These are phyloP conservation scores for Penicillium flavigenum DNA, from an alignment of 495 filamentous ascomycete species.

Conservation along the genomic window DNA sequence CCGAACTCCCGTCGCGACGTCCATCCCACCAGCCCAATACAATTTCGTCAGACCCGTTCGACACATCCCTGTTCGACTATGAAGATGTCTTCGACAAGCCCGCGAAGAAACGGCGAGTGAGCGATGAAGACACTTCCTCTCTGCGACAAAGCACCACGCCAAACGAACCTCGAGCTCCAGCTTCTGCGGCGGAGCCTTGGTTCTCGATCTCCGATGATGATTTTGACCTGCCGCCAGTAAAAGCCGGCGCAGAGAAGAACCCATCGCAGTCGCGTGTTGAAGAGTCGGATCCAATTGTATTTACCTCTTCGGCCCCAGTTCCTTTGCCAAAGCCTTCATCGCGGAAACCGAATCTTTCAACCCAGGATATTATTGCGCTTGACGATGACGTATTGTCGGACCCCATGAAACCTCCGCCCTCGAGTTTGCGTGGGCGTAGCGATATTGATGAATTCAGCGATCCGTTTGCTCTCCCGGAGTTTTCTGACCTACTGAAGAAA, in stretches of 20 bases:
- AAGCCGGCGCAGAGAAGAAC: conserved; percentile 17
- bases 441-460: conserved; percentile 45
- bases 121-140: conserved; percentile 20
- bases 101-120: conserved; percentile 45
- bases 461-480: conserved; percentile 30
- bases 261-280: conserved; percentile 20
- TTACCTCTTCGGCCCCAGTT: conserved; percentile 50
- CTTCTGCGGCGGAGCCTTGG: conserved; percentile 16
- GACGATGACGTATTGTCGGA: conserved; percentile 30
- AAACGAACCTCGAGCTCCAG: conserved; percentile 6
- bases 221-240: conserved; percentile 24
- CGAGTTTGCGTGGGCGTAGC: conserved; percentile 19
- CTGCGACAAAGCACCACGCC: conserved; percentile 1
- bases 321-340: conserved; percentile 13
- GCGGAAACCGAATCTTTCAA: conserved; percentile 7
- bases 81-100: conserved; percentile 37
- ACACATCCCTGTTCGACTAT: conserved; percentile 36
- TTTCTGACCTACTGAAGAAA: conserved; percentile 30
- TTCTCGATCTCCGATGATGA: conserved; percentile 44
- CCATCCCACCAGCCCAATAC: conserved; percentile 14
- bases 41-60: conserved; percentile 54
- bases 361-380: conserved; percentile 34
- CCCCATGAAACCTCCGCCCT: not conserved
- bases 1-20: conserved; percentile 13
- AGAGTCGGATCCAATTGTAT: conserved; percentile 53